Evolutionary conservation across 2,329 filamentous ascomycete genomes (phyloP).

Genomic region (Alternaria conjuncta): DNA sequence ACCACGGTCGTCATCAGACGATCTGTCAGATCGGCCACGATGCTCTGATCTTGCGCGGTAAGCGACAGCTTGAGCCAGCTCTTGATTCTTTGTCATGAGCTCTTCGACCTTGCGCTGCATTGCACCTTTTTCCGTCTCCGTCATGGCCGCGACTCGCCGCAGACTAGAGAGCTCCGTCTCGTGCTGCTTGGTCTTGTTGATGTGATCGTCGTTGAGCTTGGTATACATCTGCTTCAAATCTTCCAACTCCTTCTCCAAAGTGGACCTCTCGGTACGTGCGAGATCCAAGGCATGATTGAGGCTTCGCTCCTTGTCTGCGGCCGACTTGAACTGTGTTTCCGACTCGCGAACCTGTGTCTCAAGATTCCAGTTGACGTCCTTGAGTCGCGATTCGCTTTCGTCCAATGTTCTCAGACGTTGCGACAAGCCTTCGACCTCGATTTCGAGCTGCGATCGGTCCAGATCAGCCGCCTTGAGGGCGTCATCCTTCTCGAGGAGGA

Average conservation of each 20-base stretch:
- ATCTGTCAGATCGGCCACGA: conserved; percentile 63
- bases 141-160: conserved; percentile 78
- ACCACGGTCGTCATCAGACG: conserved; percentile 42
- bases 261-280: conserved; percentile 75
- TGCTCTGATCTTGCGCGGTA: conserved; percentile 73
- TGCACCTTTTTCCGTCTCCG: conserved; percentile 77
- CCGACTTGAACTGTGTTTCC: conserved; percentile 73
- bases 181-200: conserved; percentile 77
- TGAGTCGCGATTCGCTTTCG: conserved; percentile 94
- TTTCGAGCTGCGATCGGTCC: conserved; percentile 80
- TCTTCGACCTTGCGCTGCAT: conserved; percentile 89
- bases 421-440: conserved; percentile 78
- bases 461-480: conserved; percentile 75
- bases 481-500: conserved; percentile 88
- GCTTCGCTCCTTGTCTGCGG: conserved; percentile 81
- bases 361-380: conserved; percentile 98
- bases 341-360: conserved; percentile 92
- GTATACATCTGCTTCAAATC: conserved; percentile 82
- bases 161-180: conserved; percentile 87
- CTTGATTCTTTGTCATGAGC: conserved; percentile 84
- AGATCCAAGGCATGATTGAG: conserved; percentile 74
- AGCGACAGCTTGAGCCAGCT: conserved; percentile 84
- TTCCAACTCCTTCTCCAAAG: conserved; percentile 84
- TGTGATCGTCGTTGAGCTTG: conserved; percentile 81
- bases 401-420: conserved; percentile 83